These are phyloP conservation scores for Dictyostelium intermedium DNA, from an alignment of 78 protist species.

Conservation along the genomic window DNA sequence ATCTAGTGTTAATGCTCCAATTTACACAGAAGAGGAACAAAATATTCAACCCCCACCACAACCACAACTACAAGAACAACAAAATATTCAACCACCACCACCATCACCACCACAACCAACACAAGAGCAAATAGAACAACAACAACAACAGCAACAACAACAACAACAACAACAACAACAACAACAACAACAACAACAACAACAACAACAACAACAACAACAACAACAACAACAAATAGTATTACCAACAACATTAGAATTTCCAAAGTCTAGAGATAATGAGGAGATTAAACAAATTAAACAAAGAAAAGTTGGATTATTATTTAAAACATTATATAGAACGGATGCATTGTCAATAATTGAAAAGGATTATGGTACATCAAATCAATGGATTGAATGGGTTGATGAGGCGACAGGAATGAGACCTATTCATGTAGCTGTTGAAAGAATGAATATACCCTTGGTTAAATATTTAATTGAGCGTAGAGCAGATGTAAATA, in stretches of 20 bases:
- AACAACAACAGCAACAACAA: background rate
- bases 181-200: background rate
- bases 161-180: background rate
- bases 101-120: background rate
- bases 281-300: background rate
- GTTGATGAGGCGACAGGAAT: conserved; percentile 48
- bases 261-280: background rate
- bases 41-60: background rate
- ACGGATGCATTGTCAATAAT: background rate
- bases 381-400: conserved; percentile 64
- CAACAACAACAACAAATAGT: background rate
- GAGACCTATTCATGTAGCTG: conserved; percentile 53
- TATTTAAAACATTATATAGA: conserved; percentile 38
- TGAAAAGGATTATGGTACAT: background rate
- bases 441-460: conserved; percentile 18
- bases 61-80: background rate
- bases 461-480: conserved; percentile 48
- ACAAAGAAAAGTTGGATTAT: background rate
- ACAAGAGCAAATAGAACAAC: background rate
- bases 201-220: background rate
- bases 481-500: conserved; percentile 15
- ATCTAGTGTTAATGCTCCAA: background rate
- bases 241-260: background rate
- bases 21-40: background rate
- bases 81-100: background rate